Conservation (phyloP, 1,139 yeast species). For the Geotrichum histeridarum region DNA sequence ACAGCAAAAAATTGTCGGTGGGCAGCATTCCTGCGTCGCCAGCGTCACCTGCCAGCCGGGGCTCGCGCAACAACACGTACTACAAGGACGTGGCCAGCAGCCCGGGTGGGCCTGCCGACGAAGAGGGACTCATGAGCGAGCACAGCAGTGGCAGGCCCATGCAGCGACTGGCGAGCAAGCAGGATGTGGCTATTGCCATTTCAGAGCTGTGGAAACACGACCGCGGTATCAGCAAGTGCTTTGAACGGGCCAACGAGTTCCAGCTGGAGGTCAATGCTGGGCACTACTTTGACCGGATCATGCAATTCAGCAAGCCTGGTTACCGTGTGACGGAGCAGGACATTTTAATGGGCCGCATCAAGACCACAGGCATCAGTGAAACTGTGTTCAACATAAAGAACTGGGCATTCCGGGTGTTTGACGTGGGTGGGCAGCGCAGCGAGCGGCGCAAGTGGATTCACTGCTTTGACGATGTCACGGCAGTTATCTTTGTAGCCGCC, state of each 20-base stretch:
- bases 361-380: conserved; percentile 93
- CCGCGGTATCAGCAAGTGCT: conserved; percentile 59
- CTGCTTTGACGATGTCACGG: conserved; percentile 87
- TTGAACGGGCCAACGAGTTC: conserved; percentile 62
- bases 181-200: conserved; percentile 64
- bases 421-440: conserved; percentile 96
- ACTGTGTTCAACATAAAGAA: conserved; percentile 64
- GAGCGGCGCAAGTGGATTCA: conserved; percentile 96
- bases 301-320: conserved; percentile 55
- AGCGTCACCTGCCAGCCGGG: background rate
- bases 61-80: conserved; percentile 2
- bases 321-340: conserved; percentile 77
- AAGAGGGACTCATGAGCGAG: background rate
- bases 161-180: conserved; percentile 25
- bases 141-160: background rate
- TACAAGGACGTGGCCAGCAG: background rate
- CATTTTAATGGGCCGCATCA: conserved; percentile 82
- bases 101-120: background rate
- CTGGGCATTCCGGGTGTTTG: conserved; percentile 69
- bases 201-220: conserved; percentile 62
- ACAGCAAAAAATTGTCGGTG: background rate
- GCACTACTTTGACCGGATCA: conserved; percentile 68
- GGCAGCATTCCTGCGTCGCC: background rate
- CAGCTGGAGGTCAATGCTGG: conserved; percentile 78
- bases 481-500: conserved; percentile 86